A percentile compares a stretch with the other conserved stretches of the same genome.
phyloP scores from a whole-genome alignment of 2,329 filamentous ascomycete genomes.

The Diaporthe capsici region DNA sequence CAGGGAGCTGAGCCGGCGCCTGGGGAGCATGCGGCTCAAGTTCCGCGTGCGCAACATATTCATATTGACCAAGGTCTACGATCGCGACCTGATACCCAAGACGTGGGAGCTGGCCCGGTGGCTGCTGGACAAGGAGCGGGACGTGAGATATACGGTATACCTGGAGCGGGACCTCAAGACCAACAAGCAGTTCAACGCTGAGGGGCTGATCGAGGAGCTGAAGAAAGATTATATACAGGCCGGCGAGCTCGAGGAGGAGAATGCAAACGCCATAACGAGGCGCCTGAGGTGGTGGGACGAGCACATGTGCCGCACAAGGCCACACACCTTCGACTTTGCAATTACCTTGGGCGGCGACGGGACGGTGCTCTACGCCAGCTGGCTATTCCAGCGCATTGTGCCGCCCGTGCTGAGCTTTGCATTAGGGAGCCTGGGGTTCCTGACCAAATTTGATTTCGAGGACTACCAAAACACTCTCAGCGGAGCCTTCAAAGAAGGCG shows the following conservation, averaged over 20 bases:
- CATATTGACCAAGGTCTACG: conserved; percentile 91
- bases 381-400: conserved; percentile 96
- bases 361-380: conserved; percentile 96
- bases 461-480: conserved; percentile 78
- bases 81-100: conserved; percentile 82
- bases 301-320: conserved; percentile 80
- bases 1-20: conserved; percentile 86
- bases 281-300: conserved; percentile 88
- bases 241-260: conserved; percentile 51
- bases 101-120: conserved; percentile 84
- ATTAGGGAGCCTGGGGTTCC: conserved; percentile 90
- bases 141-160: conserved; percentile 81
- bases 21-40: conserved; percentile 86
- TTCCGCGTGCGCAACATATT: conserved; percentile 88
- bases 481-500: conserved; percentile 82
- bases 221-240: conserved; percentile 55
- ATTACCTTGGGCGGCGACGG: conserved; percentile 94
- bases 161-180: conserved; percentile 82
- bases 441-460: conserved; percentile 96
- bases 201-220: conserved; percentile 77
- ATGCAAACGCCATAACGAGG: conserved; percentile 54
- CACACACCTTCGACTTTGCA: conserved; percentile 93
- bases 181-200: conserved; percentile 80
- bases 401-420: conserved; percentile 94
- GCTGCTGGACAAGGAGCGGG: conserved; percentile 80